These are phyloP conservation scores for Climacium dendroides DNA, from an alignment of 225 moss, liverwort and hornwort species.

Conservation along the genomic window DNA sequence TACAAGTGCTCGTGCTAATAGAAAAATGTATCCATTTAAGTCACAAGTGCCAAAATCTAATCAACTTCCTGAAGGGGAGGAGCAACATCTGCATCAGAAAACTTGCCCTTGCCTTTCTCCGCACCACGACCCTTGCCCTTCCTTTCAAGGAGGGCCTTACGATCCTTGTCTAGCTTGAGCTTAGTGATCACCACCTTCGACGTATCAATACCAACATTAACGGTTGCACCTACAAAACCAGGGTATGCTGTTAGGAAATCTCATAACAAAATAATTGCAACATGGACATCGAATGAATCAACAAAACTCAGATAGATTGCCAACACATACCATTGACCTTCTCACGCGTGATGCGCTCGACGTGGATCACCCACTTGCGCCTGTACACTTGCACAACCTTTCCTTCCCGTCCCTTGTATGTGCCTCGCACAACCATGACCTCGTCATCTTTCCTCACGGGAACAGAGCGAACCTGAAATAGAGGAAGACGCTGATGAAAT, in stretches of 20 bases:
- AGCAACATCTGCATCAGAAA: slow-evolving; percentile 70
- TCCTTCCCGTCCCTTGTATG: slow-evolving; percentile 68
- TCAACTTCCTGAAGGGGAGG: slow-evolving; percentile 86
- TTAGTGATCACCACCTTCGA: slow-evolving; percentile 92
- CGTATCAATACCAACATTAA: slow-evolving; percentile 81
- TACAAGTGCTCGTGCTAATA: neutral
- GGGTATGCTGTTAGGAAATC: neutral
- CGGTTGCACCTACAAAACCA: slow-evolving; percentile 53
- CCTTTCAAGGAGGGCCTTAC: slow-evolving; percentile 82
- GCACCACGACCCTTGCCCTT: slow-evolving; percentile 83
- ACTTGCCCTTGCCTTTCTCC: slow-evolving; percentile 91
- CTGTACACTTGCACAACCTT: slow-evolving; percentile 58
- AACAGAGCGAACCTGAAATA: slow-evolving; percentile 45
- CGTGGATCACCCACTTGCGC: slow-evolving; percentile 57
- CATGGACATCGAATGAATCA: neutral
- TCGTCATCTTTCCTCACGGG: slow-evolving; percentile 82
- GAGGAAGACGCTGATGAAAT: neutral
- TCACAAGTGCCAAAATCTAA: slow-evolving; percentile 9
- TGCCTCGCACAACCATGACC: slow-evolving; percentile 65
- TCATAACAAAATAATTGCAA: neutral
- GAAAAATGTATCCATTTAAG: neutral
- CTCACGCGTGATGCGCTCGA: slow-evolving; percentile 57
- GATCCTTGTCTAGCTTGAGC: slow-evolving; percentile 85
- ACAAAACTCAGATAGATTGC: neutral
- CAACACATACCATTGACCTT: slow-evolving; percentile 47